These are phyloP conservation scores for Pyronema omphalodes DNA, from an alignment of 495 filamentous ascomycete species.

Conservation along the genomic window DNA sequence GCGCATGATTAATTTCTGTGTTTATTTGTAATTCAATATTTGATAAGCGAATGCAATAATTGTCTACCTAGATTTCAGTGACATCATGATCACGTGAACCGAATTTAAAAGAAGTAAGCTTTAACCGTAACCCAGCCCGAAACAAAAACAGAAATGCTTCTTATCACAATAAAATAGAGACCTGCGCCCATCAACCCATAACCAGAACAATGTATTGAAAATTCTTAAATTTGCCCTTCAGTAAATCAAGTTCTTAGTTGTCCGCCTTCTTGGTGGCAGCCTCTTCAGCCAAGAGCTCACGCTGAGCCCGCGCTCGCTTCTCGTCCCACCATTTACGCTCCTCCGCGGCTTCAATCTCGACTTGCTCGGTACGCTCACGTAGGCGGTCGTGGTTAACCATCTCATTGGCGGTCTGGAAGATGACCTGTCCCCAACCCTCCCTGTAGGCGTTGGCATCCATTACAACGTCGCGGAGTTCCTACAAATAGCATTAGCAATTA, in stretches of 20 bases:
- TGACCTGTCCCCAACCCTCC: constrained; percentile 74
- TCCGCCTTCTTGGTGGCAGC: neutral
- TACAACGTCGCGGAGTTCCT: constrained; percentile 78
- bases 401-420: constrained; percentile 87
- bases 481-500: neutral
- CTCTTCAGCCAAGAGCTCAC: constrained; percentile 17
- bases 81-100: no score
- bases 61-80: no score
- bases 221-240: neutral
- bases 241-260: neutral
- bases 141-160: no score
- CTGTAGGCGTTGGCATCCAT: constrained; percentile 83
- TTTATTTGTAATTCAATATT: no score
- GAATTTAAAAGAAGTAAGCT: no score
- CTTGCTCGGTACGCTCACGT: constrained; percentile 40
- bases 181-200: neutral
- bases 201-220: neutral
- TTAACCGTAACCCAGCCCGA: no score
- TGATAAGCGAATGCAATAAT: no score
- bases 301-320: constrained; percentile 36
- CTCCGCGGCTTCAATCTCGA: constrained; percentile 44
- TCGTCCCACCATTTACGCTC: constrained; percentile 85
- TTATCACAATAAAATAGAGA: neutral
- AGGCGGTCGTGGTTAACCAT: constrained; percentile 51
- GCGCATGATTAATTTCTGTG: no score